Conservation (phyloP, 2,329 filamentous ascomycete species). For the Penicillium griseofulvum region DNA sequence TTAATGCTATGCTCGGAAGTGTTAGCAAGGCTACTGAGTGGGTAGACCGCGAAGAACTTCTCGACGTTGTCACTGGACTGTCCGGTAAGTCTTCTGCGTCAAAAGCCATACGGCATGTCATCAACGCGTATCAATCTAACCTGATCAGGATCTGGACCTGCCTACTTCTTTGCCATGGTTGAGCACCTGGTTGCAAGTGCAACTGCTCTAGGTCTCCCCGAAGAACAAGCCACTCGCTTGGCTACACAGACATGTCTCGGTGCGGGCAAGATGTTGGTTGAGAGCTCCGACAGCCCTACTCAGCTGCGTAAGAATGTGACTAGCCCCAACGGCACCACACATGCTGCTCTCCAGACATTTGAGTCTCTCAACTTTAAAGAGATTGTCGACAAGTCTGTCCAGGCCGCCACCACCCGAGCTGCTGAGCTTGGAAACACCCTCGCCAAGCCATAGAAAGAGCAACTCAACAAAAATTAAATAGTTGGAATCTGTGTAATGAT, state of each 20-base stretch:
- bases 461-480: background rate
- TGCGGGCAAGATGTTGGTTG: slow-evolving; percentile 35
- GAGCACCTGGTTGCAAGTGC: slow-evolving; percentile 35
- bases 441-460: background rate
- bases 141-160: slow-evolving; percentile 33
- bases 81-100: slow-evolving; percentile 26
- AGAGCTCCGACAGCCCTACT: slow-evolving; percentile 29
- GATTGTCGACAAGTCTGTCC: slow-evolving; percentile 34
- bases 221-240: slow-evolving; percentile 35
- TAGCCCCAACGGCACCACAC: slow-evolving; percentile 36
- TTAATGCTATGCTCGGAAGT: slow-evolving; percentile 28
- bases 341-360: slow-evolving; percentile 34
- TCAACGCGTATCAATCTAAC: background rate
- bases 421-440: slow-evolving; percentile 31
- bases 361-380: slow-evolving; percentile 29
- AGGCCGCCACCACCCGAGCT: slow-evolving; percentile 30
- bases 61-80: slow-evolving; percentile 38
- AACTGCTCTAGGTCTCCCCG: slow-evolving; percentile 30
- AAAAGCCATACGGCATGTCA: background rate
- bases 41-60: slow-evolving; percentile 34
- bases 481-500: background rate
- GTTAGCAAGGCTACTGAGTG: slow-evolving; percentile 37
- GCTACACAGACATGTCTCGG: slow-evolving; percentile 37
- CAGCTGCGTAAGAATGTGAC: slow-evolving; percentile 39
- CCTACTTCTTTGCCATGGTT: slow-evolving; percentile 40